Evolutionary conservation across 441 rosid genomes (phyloP), one percentile per base, ranked within the genome.

Genomic region (Erodium trifolium): DNA sequence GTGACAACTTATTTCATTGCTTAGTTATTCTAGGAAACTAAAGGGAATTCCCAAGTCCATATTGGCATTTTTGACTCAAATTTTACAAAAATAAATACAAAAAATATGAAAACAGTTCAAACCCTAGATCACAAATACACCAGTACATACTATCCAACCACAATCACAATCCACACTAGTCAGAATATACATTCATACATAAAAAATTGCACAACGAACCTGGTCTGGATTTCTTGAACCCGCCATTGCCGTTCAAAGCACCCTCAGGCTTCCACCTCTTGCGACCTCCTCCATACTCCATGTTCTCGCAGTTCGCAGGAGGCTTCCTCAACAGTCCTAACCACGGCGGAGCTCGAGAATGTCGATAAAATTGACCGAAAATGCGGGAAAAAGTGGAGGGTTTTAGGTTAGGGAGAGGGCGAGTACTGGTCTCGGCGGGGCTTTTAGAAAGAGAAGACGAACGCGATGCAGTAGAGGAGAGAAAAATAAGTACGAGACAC

Each of bases 161-260:
- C 6, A 34, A 0, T 18, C 29, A 57, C 19, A 57, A 34, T 34
- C 1, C 37, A 34, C 60, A 18, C 27, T 57, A 1, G 8, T 8
- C 63, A 57, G 23, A 57, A 57, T 5, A 14, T 0, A 39, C 37
- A 34, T 34, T 34, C 37, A 34, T 4, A 34, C 5, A 34, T 4
- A 8, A 37, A 31, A 4, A 41, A 68, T 66, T 11, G 16, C 5
- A 14, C 34, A 37, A 55, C 49, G 68, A 51, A 84, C 93, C 93
- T 82, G 82, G 84, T 71, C 71, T 86, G 31, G 80, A 75, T 79
- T 72, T 88, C 82, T 88, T 88, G 69, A 63, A 35, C 45, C 90
- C 85, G 60, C 87, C 92, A 79, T 87, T 87, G 65, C 84, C 88
- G 64, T 86, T 88, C 18, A 74, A 71, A 67, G 86, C 75, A 49